A percentile compares a stretch with the other conserved stretches of the same genome.
phyloP scores from a whole-genome alignment of 106 monocot genomes.

The Alisma plantagoaquatica region DNA sequence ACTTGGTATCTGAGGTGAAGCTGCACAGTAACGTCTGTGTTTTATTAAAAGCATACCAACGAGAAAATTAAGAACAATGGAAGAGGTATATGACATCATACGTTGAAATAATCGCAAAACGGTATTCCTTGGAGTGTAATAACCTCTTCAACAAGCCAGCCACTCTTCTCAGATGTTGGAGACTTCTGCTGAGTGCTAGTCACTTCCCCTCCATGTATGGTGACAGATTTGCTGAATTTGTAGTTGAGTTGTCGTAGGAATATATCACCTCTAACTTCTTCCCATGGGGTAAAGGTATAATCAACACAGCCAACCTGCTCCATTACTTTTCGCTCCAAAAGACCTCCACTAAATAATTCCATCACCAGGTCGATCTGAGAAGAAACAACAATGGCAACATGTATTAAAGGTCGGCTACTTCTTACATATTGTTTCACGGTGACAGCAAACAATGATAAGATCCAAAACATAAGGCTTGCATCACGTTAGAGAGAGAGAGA shows the following conservation, averaged over 20 bases:
- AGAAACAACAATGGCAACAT: background rate
- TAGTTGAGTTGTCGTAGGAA: conserved; percentile 50
- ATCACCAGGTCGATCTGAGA: conserved; percentile 44
- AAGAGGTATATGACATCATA: conserved; percentile 13
- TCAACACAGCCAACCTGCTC: conserved; percentile 53
- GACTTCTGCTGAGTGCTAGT: conserved; percentile 61
- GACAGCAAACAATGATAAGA: no score
- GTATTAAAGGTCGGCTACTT: no score
- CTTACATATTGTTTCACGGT: no score
- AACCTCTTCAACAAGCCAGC: conserved; percentile 67
- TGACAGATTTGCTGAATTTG: conserved; percentile 49
- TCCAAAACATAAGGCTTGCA: no score
- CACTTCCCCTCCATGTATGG: conserved; percentile 44
- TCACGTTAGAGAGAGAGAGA: no score
- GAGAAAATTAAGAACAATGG: background rate
- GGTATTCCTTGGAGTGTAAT: conserved; percentile 43
- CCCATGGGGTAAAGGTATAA: conserved; percentile 51
- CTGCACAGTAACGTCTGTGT: no score
- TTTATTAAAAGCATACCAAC: no score
- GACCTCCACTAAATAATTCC: conserved; percentile 54
- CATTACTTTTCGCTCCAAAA: conserved; percentile 55
- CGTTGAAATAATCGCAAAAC: conserved; percentile 54
- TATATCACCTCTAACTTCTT: conserved; percentile 36
- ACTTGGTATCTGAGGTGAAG: conserved; percentile 66
- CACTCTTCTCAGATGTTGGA: conserved; percentile 34